Evolutionary conservation across 1,284 basidiomycete species (phyloP).

Genomic region (Clitocybe nebularis): DNA sequence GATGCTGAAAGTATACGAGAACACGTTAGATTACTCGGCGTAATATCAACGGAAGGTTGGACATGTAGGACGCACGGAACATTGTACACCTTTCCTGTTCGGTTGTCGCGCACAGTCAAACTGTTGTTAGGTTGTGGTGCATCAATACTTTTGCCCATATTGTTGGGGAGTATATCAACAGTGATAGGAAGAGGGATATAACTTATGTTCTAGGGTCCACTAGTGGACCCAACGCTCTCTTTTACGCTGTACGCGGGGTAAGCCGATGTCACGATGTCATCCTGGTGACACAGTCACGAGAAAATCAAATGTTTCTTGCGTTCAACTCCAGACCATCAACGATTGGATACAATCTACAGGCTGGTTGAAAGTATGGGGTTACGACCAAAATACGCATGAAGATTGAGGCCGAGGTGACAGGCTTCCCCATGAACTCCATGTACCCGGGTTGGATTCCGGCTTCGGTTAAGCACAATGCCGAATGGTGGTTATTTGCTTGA

Average conservation of each 20-base stretch:
- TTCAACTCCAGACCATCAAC: too few relatives aligned
- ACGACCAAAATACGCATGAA: too few relatives aligned
- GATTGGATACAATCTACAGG: too few relatives aligned
- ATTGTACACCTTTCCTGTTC: slow-evolving; percentile 75
- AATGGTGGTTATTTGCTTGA: too few relatives aligned
- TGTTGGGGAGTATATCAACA: slow-evolving; percentile 2
- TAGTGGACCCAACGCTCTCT: too few relatives aligned
- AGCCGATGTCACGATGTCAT: slow-evolving; percentile 5
- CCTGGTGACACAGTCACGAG: not conserved
- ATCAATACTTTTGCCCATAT: slow-evolving; percentile 46
- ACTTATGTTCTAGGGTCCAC: not conserved
- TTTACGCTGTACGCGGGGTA: too few relatives aligned
- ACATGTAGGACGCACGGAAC: slow-evolving; percentile 60
- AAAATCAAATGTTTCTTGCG: not conserved
- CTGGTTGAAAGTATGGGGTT: too few relatives aligned
- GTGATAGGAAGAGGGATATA: not conserved
- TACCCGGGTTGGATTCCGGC: too few relatives aligned
- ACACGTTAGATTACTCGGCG: slow-evolving; percentile 2
- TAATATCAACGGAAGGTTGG: not conserved
- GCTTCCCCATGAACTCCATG: too few relatives aligned
- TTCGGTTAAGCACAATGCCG: too few relatives aligned
- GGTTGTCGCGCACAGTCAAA: slow-evolving; percentile 77
- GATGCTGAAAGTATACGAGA: slow-evolving; percentile 45
- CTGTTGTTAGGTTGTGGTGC: slow-evolving; percentile 33
- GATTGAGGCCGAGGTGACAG: too few relatives aligned